phyloP scores from a whole-genome alignment of 75 land plant species.

The Picea glauca region DNA sequence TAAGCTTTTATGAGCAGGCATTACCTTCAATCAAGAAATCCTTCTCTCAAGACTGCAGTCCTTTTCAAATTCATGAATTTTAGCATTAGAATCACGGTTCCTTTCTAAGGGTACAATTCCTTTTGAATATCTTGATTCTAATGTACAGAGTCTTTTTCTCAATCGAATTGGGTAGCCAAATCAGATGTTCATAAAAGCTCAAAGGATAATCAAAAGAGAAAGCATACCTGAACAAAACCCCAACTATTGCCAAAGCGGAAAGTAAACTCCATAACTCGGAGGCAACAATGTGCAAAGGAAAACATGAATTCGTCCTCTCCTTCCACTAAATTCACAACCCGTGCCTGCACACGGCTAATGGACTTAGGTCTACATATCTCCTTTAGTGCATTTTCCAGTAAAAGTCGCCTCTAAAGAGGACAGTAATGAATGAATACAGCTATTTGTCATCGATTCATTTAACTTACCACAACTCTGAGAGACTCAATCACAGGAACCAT shows the following conservation, averaged over 20 bases:
- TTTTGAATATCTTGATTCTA: not conserved
- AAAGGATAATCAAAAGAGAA: too few species aligned
- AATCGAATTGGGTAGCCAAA: not conserved
- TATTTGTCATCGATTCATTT: not conserved
- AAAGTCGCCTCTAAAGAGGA: not conserved
- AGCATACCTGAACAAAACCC: slow-evolving; percentile 60
- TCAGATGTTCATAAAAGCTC: too few species aligned
- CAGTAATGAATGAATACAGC: not conserved
- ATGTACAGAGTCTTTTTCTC: not conserved
- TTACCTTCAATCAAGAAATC: not conserved
- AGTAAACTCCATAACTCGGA: slow-evolving; percentile 34
- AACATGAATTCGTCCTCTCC: slow-evolving; percentile 76
- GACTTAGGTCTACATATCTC: not conserved
- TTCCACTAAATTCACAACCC: slow-evolving; percentile 29
- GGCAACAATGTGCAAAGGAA: slow-evolving; percentile 61
- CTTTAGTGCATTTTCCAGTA: not conserved
- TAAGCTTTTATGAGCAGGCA: not conserved
- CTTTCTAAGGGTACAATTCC: not conserved
- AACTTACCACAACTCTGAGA: slow-evolving; percentile 34
- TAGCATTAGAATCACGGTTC: not conserved
- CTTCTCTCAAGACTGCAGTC: not conserved
- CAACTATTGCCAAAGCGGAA: slow-evolving; percentile 52
- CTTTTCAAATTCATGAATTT: not conserved
- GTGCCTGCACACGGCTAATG: slow-evolving; percentile 10
- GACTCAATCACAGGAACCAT: slow-evolving; percentile 41